Percentiles rank a stretch among this genome's conserved stretches.
Evolutionary conservation across 1,139 yeast species (phyloP).

Genomic region (Scheffersomyces illinoinensis): DNA sequence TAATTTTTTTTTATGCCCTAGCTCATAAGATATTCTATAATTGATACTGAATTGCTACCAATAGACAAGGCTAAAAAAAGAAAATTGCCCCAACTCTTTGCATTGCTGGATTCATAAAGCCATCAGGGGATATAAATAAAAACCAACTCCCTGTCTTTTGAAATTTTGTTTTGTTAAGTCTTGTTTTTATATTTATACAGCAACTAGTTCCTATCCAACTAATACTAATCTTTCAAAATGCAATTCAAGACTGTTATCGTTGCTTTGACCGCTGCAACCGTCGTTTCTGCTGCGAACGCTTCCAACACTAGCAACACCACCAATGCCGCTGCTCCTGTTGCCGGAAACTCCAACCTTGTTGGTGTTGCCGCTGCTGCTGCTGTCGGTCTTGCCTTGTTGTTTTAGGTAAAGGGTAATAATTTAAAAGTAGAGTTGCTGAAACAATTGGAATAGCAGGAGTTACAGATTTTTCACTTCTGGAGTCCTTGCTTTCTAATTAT

Average conservation of each 20-base stretch:
- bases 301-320: constrained; percentile 29
- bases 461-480: background rate
- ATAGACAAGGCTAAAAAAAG: background rate
- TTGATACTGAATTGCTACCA: background rate
- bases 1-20: background rate
- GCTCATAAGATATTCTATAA: background rate
- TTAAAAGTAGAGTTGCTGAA: background rate
- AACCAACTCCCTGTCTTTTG: background rate
- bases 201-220: constrained; percentile 3
- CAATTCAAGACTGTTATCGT: constrained; percentile 48
- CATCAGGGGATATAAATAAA: background rate
- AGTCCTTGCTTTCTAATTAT: background rate
- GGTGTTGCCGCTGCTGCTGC: constrained; percentile 47
- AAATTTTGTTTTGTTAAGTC: background rate
- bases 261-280: constrained; percentile 47
- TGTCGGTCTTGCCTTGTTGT: constrained; percentile 48
- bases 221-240: constrained; percentile 26
- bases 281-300: constrained; percentile 45
- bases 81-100: background rate
- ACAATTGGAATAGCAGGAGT: background rate
- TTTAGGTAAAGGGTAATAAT: constrained; percentile 24
- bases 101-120: background rate
- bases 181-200: background rate
- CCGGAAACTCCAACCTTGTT: constrained; percentile 18
- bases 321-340: constrained; percentile 22